Conservation (phyloP, 129 eudicot species). For the Tagetes patula region DNA sequence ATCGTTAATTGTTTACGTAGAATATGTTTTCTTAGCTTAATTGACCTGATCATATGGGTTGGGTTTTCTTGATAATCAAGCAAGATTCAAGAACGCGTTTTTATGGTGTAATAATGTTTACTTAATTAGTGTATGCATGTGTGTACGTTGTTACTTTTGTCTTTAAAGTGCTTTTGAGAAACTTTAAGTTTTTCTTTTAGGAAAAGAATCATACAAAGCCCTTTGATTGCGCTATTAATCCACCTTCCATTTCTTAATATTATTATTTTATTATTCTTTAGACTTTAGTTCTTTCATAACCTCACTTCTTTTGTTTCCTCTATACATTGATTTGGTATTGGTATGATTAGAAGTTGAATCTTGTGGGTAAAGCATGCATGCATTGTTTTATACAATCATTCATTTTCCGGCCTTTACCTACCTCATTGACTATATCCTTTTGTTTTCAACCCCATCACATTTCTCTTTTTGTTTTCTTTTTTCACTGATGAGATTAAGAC, state of each 20-base stretch:
- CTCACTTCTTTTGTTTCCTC: constrained; percentile 9
- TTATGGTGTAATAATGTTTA: constrained; percentile 13
- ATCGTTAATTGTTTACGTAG: too few species aligned
- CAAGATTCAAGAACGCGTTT: constrained; percentile 27
- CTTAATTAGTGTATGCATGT: neutral
- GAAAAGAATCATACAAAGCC: constrained; percentile 36
- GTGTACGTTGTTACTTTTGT: constrained; percentile 20
- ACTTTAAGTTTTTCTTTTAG: constrained; percentile 29
- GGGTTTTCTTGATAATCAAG: constrained; percentile 12
- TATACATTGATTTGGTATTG: constrained; percentile 28
- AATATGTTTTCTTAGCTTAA: neutral
- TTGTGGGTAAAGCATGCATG: constrained; percentile 54
- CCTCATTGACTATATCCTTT: constrained; percentile 26
- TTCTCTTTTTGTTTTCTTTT: constrained; percentile 28
- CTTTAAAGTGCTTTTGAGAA: constrained; percentile 21
- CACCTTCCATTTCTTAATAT: neutral
- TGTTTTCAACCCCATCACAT: constrained; percentile 19
- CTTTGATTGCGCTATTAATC: constrained; percentile 63
- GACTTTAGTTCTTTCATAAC: constrained; percentile 11
- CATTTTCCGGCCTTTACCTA: constrained; percentile 25
- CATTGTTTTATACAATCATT: constrained; percentile 35
- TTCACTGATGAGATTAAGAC: constrained; percentile 64
- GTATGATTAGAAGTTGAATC: constrained; percentile 58
- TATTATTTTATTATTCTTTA: neutral
- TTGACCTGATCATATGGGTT: neutral